Evolutionary conservation across 2,329 filamentous ascomycete genomes (phyloP), one percentile per base, ranked within the genome.

Genomic region (Polytolypa hystricis): DNA sequence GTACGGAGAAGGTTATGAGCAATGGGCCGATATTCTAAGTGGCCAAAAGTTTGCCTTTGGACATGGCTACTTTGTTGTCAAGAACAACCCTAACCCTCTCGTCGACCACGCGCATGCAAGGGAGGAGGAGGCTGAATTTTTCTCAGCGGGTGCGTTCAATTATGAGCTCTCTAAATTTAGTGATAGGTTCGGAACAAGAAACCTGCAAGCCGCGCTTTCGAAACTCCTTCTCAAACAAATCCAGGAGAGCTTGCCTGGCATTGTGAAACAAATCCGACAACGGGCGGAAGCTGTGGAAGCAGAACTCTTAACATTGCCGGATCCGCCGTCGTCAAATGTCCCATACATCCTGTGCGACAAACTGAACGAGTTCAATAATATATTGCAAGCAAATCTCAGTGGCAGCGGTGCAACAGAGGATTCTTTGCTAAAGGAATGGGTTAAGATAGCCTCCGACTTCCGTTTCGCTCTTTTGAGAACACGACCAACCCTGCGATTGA

Each of bases 61-160:
- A 0, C 68, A 83, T n/a, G 82, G 81, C 0, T 94, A 89, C 50
- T 93, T 79, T 42, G 74, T 84, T 6, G 84, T 87, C 0, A 82
- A 79, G 0, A 65, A 66, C 33, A 64, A 64, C n/a, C 58, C 72
- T 0, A 52, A 69, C 9, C 44, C 56, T 0, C 44, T 53, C 0
- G 51, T 71, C 0, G 60, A 61, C 1, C 67, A 77, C 38, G 37
- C 48, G 0, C 47, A 62, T 4, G 74, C 75, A 0, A 61, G 73
- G 0, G 11, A 44, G 0, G 56, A 66, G 6, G 76, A 79, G 45
- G 41, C 53, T 0, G 5, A 50, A 0, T 79, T 75, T 47, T 80
- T 80, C 41, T 28, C 44, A 0, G 38, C 47, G 1, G 19, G 45
- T 0, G 65, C 67, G 1, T 79, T 74, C 74, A 44, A 51, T 0